Base-by-base conservation (phyloP, 352 stramenopile genomes). In the Pythium plurisporium region DNA sequence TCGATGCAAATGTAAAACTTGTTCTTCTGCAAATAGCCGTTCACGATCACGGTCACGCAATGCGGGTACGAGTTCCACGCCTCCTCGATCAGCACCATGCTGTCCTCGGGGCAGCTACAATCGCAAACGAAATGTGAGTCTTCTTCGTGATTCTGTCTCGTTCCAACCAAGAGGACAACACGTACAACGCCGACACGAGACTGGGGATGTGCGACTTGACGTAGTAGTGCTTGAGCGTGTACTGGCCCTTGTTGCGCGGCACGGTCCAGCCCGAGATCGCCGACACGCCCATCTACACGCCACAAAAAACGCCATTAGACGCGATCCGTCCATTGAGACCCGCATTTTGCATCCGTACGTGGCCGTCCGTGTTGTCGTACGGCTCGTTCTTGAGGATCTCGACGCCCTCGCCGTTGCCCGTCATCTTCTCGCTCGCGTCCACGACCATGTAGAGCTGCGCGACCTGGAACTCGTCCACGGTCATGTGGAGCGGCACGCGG, bases 191-290 rank as follows among this genome's bases (percentile, higher is more conserved):
- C 5, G 80, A 90, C 11, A 93, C 72, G 56, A 89, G 86, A 58
- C 76, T 71, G 9, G 85, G 85, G 62, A 94, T 91, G 64, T 89
- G 85, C 55, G 73, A 88, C 70, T 88, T 87, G 75, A 76, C 83
- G 68, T 91, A 91, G 68, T 94, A 94, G 69, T 94, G 83, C 65
- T 94, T 94, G 62, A 83, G 79, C 49, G 85, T 94, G 71, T 94
- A 94, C 65, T 94, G 85, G 41, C 85, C 85, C 58, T 86, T 89
- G 65, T 79, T 91, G 42, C 69, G 67, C 14, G 84, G 84, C n/a
- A 94, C 55, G 2, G 63, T 67, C 76, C 81, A 91, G 34, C 74
- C 68, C 12, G 84, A 93, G 64, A 92, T 84, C 31, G 72, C 70
- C 34, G 84, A 94, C 23, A 89, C 65, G 55, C 75, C 76, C 68